phyloP scores from a whole-genome alignment of 768 basidiomycete genomes.

The Goffeauzyma gilvescens region DNA sequence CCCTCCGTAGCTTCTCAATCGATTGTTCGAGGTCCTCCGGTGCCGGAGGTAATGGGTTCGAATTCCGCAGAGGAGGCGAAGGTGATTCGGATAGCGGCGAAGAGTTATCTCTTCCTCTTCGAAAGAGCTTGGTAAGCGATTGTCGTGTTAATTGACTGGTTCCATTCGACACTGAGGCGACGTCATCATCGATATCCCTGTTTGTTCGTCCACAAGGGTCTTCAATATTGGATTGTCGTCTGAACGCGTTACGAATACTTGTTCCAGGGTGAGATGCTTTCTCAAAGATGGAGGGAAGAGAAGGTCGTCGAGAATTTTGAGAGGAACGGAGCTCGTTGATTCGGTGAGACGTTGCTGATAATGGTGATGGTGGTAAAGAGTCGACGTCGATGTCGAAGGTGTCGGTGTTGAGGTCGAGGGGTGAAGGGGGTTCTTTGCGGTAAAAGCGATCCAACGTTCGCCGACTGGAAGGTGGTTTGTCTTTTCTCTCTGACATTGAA shows the following conservation, averaged over 20 bases:
- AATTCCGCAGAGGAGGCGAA: neutral
- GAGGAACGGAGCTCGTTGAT: no score
- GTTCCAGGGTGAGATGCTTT: constrained; percentile 32
- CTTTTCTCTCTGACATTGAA: no score
- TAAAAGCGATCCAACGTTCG: no score
- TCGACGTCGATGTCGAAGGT: neutral
- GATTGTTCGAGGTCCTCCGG: constrained; percentile 10
- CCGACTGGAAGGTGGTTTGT: no score
- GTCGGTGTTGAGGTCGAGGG: neutral
- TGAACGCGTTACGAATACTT: constrained; percentile 23
- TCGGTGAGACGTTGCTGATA: constrained; percentile 11
- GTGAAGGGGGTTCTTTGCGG: constrained; percentile 1
- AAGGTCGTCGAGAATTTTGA: constrained; percentile 24
- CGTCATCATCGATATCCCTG: neutral
- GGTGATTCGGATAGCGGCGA: constrained; percentile 4
- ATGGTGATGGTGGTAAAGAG: neutral
- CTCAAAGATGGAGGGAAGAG: constrained; percentile 35
- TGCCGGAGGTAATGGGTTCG: neutral
- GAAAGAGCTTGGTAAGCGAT: constrained; percentile 5
- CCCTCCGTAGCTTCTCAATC: constrained; percentile 8
- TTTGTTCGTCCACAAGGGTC: no score
- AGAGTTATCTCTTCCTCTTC: neutral
- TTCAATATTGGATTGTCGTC: no score
- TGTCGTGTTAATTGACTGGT: constrained; percentile 5
- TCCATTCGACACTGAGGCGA: neutral